Evolutionary conservation across 805 yeast species (phyloP).

Genomic region (Citeromyces nyonsensis): DNA sequence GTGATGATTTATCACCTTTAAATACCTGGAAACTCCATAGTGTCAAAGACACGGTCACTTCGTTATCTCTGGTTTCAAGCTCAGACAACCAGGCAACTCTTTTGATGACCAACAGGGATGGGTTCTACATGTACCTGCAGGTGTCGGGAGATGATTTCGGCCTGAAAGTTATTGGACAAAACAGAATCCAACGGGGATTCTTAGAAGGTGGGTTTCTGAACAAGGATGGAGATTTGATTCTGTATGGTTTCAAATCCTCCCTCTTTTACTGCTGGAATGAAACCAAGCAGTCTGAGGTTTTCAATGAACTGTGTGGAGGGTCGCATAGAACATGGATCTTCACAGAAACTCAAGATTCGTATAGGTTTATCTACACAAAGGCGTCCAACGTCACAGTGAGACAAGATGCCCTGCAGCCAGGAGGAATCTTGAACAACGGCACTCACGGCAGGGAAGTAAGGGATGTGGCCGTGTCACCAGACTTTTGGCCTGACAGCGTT

Average conservation of each 20-base stretch:
- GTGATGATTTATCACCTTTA: constrained; percentile 9
- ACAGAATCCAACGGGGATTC: constrained; percentile 59
- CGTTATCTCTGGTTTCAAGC: constrained; percentile 23
- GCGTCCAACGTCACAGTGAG: constrained; percentile 30
- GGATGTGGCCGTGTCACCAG: constrained; percentile 41
- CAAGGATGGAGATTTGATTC: constrained; percentile 27
- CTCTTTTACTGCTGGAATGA: constrained; percentile 75
- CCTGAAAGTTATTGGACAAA: constrained; percentile 17
- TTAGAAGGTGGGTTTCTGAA: constrained; percentile 50
- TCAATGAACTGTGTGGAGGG: constrained; percentile 76
- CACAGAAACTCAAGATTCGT: constrained; percentile 11
- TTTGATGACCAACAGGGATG: constrained; percentile 49
- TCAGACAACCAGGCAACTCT: constrained; percentile 8
- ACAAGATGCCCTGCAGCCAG: constrained; percentile 9
- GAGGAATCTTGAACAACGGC: constrained; percentile 33
- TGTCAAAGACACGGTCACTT: constrained; percentile 57
- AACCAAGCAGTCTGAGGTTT: constrained; percentile 52
- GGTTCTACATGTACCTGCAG: constrained; percentile 32
- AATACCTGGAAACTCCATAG: constrained; percentile 29
- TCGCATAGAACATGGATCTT: constrained; percentile 68
- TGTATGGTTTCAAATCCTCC: constrained; percentile 76
- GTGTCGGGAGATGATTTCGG: constrained; percentile 6
- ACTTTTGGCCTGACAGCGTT: constrained; percentile 12
- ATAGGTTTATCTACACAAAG: constrained; percentile 42
- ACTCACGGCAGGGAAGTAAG: constrained; percentile 90